Conservation (phyloP, 2,329 filamentous ascomycete genomes). For the Trichoderma arundinaceum region DNA sequence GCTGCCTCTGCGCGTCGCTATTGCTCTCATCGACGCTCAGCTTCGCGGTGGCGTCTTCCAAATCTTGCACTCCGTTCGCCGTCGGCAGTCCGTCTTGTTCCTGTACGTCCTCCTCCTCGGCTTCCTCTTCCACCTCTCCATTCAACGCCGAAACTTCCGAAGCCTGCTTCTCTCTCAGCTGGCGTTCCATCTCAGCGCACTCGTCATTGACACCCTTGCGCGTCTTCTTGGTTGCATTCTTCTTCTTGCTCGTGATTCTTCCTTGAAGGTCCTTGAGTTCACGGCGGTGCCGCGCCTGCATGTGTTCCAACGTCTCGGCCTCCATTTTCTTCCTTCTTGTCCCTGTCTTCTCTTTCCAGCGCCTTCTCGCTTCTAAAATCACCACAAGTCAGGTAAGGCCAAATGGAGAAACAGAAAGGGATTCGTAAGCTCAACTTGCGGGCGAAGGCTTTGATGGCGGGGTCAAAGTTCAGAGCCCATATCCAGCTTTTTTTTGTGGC, state of each 20-base stretch:
- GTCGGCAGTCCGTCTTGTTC: slow-evolving; percentile 15
- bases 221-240: slow-evolving; percentile 89
- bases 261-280: slow-evolving; percentile 87
- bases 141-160: slow-evolving; percentile 59
- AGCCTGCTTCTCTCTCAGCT: slow-evolving; percentile 69
- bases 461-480: slow-evolving; percentile 9
- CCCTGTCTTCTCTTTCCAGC: neutral
- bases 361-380: neutral
- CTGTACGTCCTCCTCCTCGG: slow-evolving; percentile 12
- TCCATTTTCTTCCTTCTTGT: slow-evolving; percentile 38
- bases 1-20: slow-evolving; percentile 33
- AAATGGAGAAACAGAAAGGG: neutral
- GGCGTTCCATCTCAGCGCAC: slow-evolving; percentile 72
- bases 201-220: slow-evolving; percentile 77
- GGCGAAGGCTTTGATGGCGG: slow-evolving; percentile 8
- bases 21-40: slow-evolving; percentile 34
- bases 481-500: slow-evolving; percentile 15
- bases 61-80: neutral
- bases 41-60: slow-evolving; percentile 36
- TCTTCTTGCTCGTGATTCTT: slow-evolving; percentile 93
- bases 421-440: neutral
- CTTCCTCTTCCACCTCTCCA: slow-evolving; percentile 36
- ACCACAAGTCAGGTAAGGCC: neutral
- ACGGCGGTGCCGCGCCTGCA: slow-evolving; percentile 81
- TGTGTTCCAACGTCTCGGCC: slow-evolving; percentile 70